phyloP scores from a whole-genome alignment of 2,329 filamentous ascomycete species.

The Leptoxyphium fumago region DNA sequence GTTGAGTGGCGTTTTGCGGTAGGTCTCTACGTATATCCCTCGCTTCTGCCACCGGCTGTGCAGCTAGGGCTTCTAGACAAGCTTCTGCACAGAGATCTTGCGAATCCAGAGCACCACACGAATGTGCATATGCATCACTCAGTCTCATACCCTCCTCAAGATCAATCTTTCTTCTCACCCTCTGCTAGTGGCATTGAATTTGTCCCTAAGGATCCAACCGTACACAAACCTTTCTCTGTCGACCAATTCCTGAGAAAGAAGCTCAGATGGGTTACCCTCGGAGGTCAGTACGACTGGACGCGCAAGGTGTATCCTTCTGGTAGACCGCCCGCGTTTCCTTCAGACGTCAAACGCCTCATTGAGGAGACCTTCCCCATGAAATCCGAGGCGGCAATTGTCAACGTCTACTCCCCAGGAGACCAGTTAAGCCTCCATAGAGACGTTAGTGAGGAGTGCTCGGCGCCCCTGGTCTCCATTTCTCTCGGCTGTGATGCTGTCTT shows the following conservation, averaged over 20 bases:
- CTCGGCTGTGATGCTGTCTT: slow-evolving; percentile 86
- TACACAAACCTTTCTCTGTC: slow-evolving; percentile 57
- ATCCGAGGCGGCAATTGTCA: slow-evolving; percentile 83
- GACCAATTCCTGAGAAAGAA: slow-evolving; percentile 61
- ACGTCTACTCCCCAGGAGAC: slow-evolving; percentile 81
- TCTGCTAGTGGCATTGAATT: slow-evolving; percentile 16
- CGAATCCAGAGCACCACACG: slow-evolving; percentile 60
- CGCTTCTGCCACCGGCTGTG: slow-evolving; percentile 51
- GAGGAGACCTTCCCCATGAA: slow-evolving; percentile 60
- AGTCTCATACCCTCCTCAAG: slow-evolving; percentile 43
- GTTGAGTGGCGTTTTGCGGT: slow-evolving; percentile 5
- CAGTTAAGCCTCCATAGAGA: slow-evolving; percentile 88
- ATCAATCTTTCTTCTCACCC: slow-evolving; percentile 39
- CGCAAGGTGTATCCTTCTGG: slow-evolving; percentile 61
- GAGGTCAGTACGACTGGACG: slow-evolving; percentile 95
- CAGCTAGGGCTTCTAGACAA: slow-evolving; percentile 58
- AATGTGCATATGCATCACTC: slow-evolving; percentile 80
- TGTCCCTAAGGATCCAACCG: slow-evolving; percentile 49
- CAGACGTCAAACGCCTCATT: slow-evolving; percentile 55
- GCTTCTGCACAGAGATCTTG: slow-evolving; percentile 65
- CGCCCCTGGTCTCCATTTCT: slow-evolving; percentile 69
- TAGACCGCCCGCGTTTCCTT: slow-evolving; percentile 57
- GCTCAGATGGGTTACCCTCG: slow-evolving; percentile 85
- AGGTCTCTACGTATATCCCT: slow-evolving; percentile 66
- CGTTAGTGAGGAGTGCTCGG: slow-evolving; percentile 71